Base-by-base conservation (phyloP, 257 asterid genomes). In the Asclepias syriaca region DNA sequence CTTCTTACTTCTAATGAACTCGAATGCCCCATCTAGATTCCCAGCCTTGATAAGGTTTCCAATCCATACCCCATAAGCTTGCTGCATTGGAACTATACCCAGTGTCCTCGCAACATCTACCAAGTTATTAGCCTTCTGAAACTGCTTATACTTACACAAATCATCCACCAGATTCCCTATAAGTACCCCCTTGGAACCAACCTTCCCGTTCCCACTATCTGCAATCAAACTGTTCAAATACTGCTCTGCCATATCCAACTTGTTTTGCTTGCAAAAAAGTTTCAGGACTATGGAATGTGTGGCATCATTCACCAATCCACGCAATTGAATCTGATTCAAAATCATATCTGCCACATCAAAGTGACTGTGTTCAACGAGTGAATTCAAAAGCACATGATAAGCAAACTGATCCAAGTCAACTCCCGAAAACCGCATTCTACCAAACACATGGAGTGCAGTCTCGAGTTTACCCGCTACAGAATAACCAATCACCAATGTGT, bases 381-480 rank as follows among this genome's bases (percentile, higher is more conserved):
- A 79, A 81, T 94, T 89, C 85, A 94, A 72, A 27, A 94, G 83
- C 64, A 94, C 87, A 29, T 89, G 92, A 71, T 88, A 89, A 37
- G 86, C 81, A 50, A 85, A 55, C 6, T 37, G 66, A 64, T 91
- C 96, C 82, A 94, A 85, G 76, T 91, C 97, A 32, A 77, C n/a
- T 21, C 96, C 97, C 16, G 13, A 64, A 49, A 91, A 91, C 27
- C 97, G 89, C 96, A 94, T 91, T 82, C 70, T 86, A 66, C 96
- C 97, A 45, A 87, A 87, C 83, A 94, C 75, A 21, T 74, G 81
- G 69, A 94, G 87, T 22, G 98, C 97, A 43, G 73, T 71, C 66
- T 89, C 95, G 37, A 88, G 77, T 71, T 85, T 83, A 0, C 98
- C 97, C 0, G 94, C 96, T 21, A 89, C 80, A 8, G 96, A 78